phyloP scores from a whole-genome alignment of 306 rosid species.

The Glycine latifolia region DNA sequence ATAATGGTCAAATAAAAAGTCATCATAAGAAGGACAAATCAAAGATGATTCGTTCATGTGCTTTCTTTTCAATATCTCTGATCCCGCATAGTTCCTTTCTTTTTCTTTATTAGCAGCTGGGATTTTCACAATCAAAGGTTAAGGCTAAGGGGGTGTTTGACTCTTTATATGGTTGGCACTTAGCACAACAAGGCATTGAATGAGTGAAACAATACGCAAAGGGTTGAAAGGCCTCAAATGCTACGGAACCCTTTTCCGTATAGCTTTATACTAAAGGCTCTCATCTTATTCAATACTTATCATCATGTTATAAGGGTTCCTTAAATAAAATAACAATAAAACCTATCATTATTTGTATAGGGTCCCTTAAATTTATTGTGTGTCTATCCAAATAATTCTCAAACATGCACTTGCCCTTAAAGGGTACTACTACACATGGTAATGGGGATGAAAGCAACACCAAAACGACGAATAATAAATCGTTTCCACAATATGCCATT shows the following conservation, averaged over 20 bases:
- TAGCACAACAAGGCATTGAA: not conserved
- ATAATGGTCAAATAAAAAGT: constrained; percentile 23
- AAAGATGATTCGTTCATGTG: constrained; percentile 49
- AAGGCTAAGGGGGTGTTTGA: constrained; percentile 38
- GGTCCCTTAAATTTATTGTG: not conserved
- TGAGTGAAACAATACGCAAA: constrained; percentile 45
- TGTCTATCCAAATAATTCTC: not conserved
- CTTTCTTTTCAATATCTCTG: no score
- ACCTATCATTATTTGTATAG: not conserved
- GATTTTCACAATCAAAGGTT: constrained; percentile 58
- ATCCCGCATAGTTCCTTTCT: no score
- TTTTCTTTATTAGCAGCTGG: constrained; percentile 43
- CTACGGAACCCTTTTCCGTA: constrained; percentile 45
- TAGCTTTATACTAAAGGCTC: not conserved
- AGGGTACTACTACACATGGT: constrained; percentile 13
- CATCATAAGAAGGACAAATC: constrained; percentile 63
- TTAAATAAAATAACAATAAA: not conserved
- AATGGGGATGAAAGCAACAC: constrained; percentile 54
- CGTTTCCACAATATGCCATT: constrained; percentile 40
- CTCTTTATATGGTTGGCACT: not conserved
- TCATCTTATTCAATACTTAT: not conserved
- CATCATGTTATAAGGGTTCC: not conserved
- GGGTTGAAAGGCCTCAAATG: constrained; percentile 38
- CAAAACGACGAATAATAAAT: constrained; percentile 44
- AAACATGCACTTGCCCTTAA: constrained; percentile 59